A percentile compares a stretch with the other conserved stretches of the same genome.
These are phyloP conservation scores for Thelonectria blattea DNA, from an alignment of 2,329 filamentous ascomycete species.

Conservation along the genomic window DNA sequence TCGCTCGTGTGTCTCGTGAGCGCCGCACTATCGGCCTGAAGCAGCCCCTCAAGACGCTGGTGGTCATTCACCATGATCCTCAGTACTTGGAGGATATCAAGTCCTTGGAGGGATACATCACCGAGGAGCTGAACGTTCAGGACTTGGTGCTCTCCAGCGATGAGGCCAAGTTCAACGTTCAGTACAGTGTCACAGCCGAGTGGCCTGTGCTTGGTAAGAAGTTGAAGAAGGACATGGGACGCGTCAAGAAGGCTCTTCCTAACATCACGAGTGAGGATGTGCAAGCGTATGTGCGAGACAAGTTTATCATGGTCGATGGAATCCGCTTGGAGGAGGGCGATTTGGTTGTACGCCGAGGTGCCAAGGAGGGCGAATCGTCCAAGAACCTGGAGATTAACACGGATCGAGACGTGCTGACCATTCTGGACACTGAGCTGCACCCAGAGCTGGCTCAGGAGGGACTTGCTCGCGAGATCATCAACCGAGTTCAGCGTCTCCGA, in stretches of 20 bases:
- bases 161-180: slow-evolving; percentile 89
- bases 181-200: slow-evolving; percentile 88
- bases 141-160: slow-evolving; percentile 85
- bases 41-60: slow-evolving; percentile 85
- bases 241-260: slow-evolving; percentile 90
- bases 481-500: slow-evolving; percentile 87
- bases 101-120: slow-evolving; percentile 86
- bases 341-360: slow-evolving; percentile 75
- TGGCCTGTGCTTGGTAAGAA: slow-evolving; percentile 97
- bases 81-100: slow-evolving; percentile 87
- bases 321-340: slow-evolving; percentile 85
- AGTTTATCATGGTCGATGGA: slow-evolving; percentile 81
- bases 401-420: slow-evolving; percentile 87
- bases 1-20: slow-evolving; percentile 85
- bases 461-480: slow-evolving; percentile 88
- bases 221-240: slow-evolving; percentile 90
- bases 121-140: slow-evolving; percentile 88
- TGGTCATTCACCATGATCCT: slow-evolving; percentile 84
- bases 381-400: slow-evolving; percentile 85
- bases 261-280: slow-evolving; percentile 80
- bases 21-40: slow-evolving; percentile 85
- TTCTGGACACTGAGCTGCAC: slow-evolving; percentile 83
- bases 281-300: slow-evolving; percentile 74
- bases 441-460: slow-evolving; percentile 88
- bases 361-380: slow-evolving; percentile 74